Evolutionary conservation across 2,329 filamentous ascomycete species (phyloP), one percentile per base, ranked within the genome.

Genomic region (Aureobasidium sp.): DNA sequence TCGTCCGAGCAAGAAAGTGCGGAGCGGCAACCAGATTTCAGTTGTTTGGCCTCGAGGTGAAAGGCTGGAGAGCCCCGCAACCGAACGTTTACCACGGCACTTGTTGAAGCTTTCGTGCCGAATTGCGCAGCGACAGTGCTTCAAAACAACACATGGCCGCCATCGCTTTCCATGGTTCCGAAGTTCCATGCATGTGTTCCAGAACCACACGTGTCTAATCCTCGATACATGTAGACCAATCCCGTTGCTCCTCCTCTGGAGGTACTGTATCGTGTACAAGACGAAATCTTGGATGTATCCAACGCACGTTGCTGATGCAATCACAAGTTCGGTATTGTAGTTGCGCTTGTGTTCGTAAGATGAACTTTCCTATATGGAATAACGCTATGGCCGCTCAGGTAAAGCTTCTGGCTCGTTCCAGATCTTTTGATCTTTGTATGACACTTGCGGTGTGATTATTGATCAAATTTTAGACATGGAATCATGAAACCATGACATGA

Each of bases 61-160:
- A 34, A 48, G 45, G 55, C 42, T 58, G 55, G 55, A 42, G 53
- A 14, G 31, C 45, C 57, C 44, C 57, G 37, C 57, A 51, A 9
- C 53, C 53, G 53, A 25, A 55, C 37, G 51, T 55, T 45, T 15
- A 17, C n/a, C 27, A 42, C 53, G 53, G 53, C 53, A 57, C 41
- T 57, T 57, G 53, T 45, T 25, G 53, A 44, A 57, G 53, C 53
- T 57, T 57, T 57, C 39, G 34, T 57, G 53, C 53, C 53, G 53
- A 57, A 57, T n/a, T 22, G 53, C 39, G 39, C 34, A 44, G 27
- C 29, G 36, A 57, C 53, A 45, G 41, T 45, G 53, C 41, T 57
- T 45, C 36, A 22, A 22, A 12, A 45, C 22, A 45, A 22, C 31
- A 48, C 42, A 42, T 58, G 42, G 37, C 42, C 17, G 27, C 22